Percentiles rank a stretch among this genome's conserved stretches.
Conservation (phyloP, 306 rosid species). For the Prunus dulcis region DNA sequence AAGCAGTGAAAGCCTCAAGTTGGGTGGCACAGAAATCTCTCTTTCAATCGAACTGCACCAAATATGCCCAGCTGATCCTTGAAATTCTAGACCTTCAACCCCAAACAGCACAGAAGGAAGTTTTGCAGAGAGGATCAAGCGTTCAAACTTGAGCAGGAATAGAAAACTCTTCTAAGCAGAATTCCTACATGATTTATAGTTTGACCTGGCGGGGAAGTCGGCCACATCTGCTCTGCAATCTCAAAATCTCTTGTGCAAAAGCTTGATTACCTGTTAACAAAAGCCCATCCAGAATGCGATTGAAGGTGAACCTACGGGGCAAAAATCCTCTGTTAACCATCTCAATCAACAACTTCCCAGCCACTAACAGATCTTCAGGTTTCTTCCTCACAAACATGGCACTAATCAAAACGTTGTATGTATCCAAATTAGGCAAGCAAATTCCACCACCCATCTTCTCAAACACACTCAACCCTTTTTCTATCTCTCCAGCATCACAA, state of each 20-base stretch:
- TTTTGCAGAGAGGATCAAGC: neutral
- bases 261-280: constrained; percentile 70
- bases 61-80: neutral
- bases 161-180: constrained; percentile 6
- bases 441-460: constrained; percentile 59
- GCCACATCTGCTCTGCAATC: constrained; percentile 66
- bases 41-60: neutral
- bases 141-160: neutral
- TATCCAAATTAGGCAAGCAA: constrained; percentile 83
- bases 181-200: constrained; percentile 32
- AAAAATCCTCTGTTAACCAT: constrained; percentile 80
- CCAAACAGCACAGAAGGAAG: neutral
- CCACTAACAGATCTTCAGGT: constrained; percentile 62
- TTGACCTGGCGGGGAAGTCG: constrained; percentile 59
- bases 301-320: constrained; percentile 69
- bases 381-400: constrained; percentile 89
- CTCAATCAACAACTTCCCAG: constrained; percentile 81
- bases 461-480: constrained; percentile 59
- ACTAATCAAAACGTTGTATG: constrained; percentile 74
- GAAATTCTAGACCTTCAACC: neutral
- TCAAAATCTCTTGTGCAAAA: constrained; percentile 71
- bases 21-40: neutral
- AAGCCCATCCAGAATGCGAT: constrained; percentile 73
- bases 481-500: constrained; percentile 76
- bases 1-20: neutral